Conservation (phyloP, 228 moss, liverwort and hornwort genomes). For the Sphagnum fallax region DNA sequence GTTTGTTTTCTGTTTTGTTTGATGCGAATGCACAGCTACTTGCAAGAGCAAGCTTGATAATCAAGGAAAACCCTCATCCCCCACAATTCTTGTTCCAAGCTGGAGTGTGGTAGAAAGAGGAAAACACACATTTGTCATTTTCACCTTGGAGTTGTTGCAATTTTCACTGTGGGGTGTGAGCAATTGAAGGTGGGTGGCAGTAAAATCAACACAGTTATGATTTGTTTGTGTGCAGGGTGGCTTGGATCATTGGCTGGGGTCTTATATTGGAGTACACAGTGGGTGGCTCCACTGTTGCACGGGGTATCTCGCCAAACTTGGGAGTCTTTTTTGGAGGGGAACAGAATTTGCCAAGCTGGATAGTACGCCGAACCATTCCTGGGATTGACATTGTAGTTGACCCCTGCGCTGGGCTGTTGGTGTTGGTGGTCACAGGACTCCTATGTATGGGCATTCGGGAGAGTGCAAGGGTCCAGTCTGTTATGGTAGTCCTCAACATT, state of each 20-base stretch:
- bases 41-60: no score
- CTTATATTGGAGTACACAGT: constrained; percentile 92
- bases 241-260: constrained; percentile 98
- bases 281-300: constrained; percentile 88
- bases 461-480: constrained; percentile 88
- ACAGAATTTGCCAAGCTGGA: constrained; percentile 52
- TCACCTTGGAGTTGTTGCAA: no score
- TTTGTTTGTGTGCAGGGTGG: constrained; percentile 44
- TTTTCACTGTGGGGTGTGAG: no score
- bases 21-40: no score
- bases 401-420: constrained; percentile 75
- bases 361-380: constrained; percentile 44
- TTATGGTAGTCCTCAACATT: constrained; percentile 68
- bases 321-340: constrained; percentile 79
- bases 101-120: no score
- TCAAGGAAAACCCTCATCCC: no score
- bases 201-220: no score
- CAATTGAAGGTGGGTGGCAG: no score
- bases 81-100: no score
- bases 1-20: no score
- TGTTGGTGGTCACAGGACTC: constrained; percentile 53
- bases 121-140: no score
- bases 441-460: constrained; percentile 60
- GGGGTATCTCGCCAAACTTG: constrained; percentile 91
- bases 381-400: constrained; percentile 48